Base-by-base conservation (phyloP, 257 asterid genomes). In the Nicotiana otophora region DNA sequence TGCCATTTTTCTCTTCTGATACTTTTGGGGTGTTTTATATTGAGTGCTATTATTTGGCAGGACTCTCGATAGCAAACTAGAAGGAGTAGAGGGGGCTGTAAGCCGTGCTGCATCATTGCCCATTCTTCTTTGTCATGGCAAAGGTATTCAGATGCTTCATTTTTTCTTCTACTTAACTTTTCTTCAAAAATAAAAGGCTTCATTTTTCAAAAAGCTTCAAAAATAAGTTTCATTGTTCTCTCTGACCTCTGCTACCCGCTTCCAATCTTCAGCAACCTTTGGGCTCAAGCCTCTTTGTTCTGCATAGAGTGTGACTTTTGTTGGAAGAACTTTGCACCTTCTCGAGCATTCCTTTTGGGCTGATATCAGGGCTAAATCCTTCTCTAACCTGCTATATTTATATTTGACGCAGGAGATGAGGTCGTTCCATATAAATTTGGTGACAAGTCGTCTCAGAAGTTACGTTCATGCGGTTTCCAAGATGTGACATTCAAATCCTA, bases 61-160 rank as follows among this genome's bases (percentile, higher is more conserved):
- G 93, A 86, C 10, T 69, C 85, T 91, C 82, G 86, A 84, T 77
- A 82, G 70, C 88, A 94, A 88, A 85, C 55, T 94, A 26, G 93
- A 84, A 84, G 91, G 93, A 74, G 54, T 87, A 58, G 78, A 81
- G 31, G 93, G 88, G 88, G 95, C 97, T 81, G 88, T 88, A 60
- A 84, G 84, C 30, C 95, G 95, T 78, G 97, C 96, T 85, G 90
- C 96, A 66, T 90, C 97, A 81, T 88, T 94, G 93, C 97, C 98
- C 53, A 84, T 91, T 86, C 86, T 92, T 86, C 91, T 94, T 36
- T 94, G 98, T 88, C 98, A 94, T 85, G 98, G 98, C 77, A 89
- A 34, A 92, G 96, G 98, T 94, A 91, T 34, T 78, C 5, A 28
- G 11, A 33, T 78, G 11, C 78, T 55, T 78, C 70, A 78, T 61